Conservation (phyloP, 2,329 filamentous ascomycete genomes). For the Geosmithia flava region DNA sequence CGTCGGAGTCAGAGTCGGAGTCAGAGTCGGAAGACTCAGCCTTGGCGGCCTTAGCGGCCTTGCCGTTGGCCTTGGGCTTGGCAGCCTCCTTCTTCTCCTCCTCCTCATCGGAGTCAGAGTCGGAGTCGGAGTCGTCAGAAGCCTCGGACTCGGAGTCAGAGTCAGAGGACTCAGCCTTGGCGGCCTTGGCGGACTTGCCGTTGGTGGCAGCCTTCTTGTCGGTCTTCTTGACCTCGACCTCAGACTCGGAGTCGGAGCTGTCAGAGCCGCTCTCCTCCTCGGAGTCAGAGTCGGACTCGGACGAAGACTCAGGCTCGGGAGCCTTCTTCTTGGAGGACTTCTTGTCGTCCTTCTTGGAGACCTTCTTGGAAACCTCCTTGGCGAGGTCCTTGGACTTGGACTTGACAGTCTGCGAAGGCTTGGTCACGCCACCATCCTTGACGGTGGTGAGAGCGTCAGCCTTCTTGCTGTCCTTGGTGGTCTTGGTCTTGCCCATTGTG, state of each 20-base stretch:
- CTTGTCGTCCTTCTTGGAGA: conserved; percentile 34
- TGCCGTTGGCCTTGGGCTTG: conserved; percentile 16
- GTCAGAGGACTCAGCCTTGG: conserved; percentile 10
- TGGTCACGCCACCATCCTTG: conserved; percentile 57
- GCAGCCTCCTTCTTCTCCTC: conserved; percentile 20
- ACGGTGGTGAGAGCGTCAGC: conserved; percentile 37
- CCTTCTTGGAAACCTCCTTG: conserved; percentile 45
- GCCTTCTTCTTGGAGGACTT: conserved; percentile 36
- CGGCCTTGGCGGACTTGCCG: conserved; percentile 17
- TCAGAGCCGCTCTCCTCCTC: conserved; percentile 12
- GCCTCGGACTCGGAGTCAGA: conserved; percentile 10
- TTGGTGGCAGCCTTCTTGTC: conserved; percentile 18
- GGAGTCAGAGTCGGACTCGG: conserved; percentile 13
- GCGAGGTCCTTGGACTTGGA: conserved; percentile 55
- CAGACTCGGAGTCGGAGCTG: conserved; percentile 21
- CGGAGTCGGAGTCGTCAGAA: conserved; percentile 14
- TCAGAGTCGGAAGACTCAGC: conserved; percentile 17
- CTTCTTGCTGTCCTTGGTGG: conserved; percentile 38
- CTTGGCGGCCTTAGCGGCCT: conserved; percentile 12
- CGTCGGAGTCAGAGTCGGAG: conserved; percentile 19
- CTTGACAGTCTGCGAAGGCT: conserved; percentile 52
- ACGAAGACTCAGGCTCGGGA: conserved; percentile 26
- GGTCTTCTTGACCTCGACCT: conserved; percentile 13
- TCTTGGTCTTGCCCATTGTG: conserved; percentile 55
- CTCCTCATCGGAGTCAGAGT: conserved; percentile 14